A percentile compares a stretch with the other conserved stretches of the same genome.
Conservation (phyloP, 306 rosid species). For the Castanea crenata region DNA sequence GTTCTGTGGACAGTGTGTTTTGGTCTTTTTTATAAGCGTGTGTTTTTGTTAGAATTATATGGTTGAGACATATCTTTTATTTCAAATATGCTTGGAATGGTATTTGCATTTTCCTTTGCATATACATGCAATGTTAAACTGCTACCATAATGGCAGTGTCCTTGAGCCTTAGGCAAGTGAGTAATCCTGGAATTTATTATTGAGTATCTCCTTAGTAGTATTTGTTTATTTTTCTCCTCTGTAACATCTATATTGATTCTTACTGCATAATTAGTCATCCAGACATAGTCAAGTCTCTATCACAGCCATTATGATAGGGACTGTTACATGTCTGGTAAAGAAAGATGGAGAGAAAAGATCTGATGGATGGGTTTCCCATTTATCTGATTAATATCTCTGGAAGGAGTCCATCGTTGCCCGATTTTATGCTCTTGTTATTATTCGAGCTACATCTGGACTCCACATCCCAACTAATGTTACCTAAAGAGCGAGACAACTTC, state of each 20-base stretch:
- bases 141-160: too few relatives aligned
- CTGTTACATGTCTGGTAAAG: constrained; percentile 2
- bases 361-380: neutral
- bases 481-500: too few relatives aligned
- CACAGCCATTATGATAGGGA: neutral
- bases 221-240: too few relatives aligned
- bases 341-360: neutral
- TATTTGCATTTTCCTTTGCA: too few relatives aligned
- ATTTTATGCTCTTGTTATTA: neutral
- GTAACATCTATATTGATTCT: neutral
- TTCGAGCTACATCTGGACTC: constrained; percentile 9
- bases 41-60: too few relatives aligned
- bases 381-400: neutral
- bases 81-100: too few relatives aligned
- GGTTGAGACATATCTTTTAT: neutral
- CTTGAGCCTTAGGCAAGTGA: neutral
- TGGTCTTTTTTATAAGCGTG: neutral
- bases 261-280: neutral
- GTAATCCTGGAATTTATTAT: neutral
- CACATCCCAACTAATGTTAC: neutral
- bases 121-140: too few relatives aligned
- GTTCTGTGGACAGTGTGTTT: neutral
- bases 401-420: constrained; percentile 1
- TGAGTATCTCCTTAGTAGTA: neutral
- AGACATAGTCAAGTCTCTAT: neutral